Conservation (phyloP, 2,329 filamentous ascomycete genomes). For the Fusarium dimerum region DNA sequence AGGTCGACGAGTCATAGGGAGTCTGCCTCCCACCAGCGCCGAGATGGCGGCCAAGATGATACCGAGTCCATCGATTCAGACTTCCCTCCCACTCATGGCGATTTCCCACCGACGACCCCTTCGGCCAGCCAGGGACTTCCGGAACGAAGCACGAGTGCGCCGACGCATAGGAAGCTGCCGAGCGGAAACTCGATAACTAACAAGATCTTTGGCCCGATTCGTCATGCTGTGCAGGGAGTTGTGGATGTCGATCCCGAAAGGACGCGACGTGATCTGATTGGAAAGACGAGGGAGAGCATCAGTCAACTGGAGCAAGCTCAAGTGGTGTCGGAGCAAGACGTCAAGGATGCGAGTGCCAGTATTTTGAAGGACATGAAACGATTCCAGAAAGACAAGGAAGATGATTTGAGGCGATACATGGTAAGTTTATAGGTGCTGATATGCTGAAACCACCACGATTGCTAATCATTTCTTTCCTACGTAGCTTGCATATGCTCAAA, state of each 20-base stretch:
- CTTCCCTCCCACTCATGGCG: constrained; percentile 86
- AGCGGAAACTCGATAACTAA: constrained; percentile 90
- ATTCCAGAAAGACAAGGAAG: constrained; percentile 95
- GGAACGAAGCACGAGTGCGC: constrained; percentile 47
- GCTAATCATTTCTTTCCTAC: constrained; percentile 19
- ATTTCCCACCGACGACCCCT: constrained; percentile 62
- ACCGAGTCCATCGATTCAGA: constrained; percentile 93
- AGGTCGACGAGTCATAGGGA: constrained; percentile 66
- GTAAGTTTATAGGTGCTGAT: constrained; percentile 53
- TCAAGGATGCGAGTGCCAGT: constrained; percentile 86
- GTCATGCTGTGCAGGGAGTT: constrained; percentile 93
- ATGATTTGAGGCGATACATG: constrained; percentile 93
- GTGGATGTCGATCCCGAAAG: constrained; percentile 95
- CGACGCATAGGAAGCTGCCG: constrained; percentile 72
- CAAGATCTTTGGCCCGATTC: constrained; percentile 93
- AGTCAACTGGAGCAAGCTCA: constrained; percentile 87
- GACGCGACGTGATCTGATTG: constrained; percentile 88
- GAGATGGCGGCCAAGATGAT: constrained; percentile 68
- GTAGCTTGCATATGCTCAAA: constrained; percentile 87
- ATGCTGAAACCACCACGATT: neutral
- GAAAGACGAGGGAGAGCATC: constrained; percentile 90
- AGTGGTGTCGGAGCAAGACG: constrained; percentile 84
- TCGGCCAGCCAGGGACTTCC: constrained; percentile 74
- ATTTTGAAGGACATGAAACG: constrained; percentile 87
- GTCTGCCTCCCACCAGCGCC: constrained; percentile 47